Percentiles rank a stretch among this genome's conserved stretches.
phyloP scores from a whole-genome alignment of 352 stramenopile species.

The Halophytophthora batemanensis region DNA sequence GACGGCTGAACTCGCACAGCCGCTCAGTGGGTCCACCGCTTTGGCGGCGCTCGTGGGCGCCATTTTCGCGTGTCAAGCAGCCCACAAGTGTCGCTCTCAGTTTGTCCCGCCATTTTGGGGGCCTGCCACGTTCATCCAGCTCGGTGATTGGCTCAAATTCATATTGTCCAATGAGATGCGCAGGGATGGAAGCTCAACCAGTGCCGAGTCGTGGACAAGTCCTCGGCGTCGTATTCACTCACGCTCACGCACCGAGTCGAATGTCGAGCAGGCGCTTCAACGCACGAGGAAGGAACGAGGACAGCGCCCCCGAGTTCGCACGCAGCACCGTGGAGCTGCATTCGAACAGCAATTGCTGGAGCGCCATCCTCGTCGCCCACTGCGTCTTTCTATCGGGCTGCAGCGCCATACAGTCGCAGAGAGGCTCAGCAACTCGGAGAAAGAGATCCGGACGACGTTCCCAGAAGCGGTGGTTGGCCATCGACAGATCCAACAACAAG shows the following conservation, averaged over 20 bases:
- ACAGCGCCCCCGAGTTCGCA: constrained; percentile 3
- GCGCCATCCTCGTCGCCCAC: constrained; percentile 28
- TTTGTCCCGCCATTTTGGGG: no score
- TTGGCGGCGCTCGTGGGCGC: constrained; percentile 2
- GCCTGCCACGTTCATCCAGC: no score
- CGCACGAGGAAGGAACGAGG: constrained; percentile 13
- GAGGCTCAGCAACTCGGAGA: constrained; percentile 13
- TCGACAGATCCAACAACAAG: constrained; percentile 15
- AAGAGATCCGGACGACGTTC: constrained; percentile 14
- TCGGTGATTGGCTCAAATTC: no score
- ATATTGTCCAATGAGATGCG: no score
- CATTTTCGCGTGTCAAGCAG: not conserved
- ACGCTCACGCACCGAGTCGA: constrained; percentile 1
- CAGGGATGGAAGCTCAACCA: no score
- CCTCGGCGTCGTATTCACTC: no score
- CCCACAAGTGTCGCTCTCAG: no score
- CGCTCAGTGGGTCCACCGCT: constrained; percentile 30
- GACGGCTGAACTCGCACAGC: constrained; percentile 18
- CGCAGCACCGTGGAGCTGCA: constrained; percentile 25
- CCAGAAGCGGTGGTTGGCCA: constrained; percentile 21
- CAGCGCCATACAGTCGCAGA: constrained; percentile 23
- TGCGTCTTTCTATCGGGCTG: constrained; percentile 20
- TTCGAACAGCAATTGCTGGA: constrained; percentile 50
- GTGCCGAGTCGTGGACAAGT: no score
- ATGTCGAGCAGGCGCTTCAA: constrained; percentile 12